A percentile compares a stretch with the other conserved stretches of the same genome.
phyloP scores from a whole-genome alignment of 73 alveolate species.

The Vitrella brassicaformis region DNA sequence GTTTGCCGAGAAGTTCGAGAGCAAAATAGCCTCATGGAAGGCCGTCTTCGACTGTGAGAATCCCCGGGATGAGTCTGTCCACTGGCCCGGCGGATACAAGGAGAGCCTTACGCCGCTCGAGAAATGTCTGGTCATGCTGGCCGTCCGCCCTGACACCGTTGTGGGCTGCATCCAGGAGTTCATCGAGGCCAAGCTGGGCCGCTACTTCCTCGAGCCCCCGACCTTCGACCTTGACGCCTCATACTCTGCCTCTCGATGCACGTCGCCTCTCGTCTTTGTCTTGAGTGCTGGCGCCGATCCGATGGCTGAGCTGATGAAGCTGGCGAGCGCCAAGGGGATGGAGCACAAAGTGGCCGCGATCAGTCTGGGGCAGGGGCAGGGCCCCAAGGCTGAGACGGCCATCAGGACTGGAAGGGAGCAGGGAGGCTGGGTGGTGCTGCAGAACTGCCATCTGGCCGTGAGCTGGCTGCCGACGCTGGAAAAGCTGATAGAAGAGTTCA shows the following conservation, averaged over 20 bases:
- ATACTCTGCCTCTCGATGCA: slow-evolving; percentile 79
- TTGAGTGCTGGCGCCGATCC: slow-evolving; percentile 98
- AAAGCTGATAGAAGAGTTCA: slow-evolving; percentile 63
- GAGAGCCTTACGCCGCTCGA: slow-evolving; percentile 19
- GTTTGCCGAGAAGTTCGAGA: slow-evolving; percentile 10
- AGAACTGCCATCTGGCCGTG: slow-evolving; percentile 97
- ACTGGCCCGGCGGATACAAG: neutral
- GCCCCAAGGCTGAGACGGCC: slow-evolving; percentile 77
- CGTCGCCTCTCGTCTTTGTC: slow-evolving; percentile 94
- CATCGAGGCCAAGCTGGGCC: slow-evolving; percentile 23
- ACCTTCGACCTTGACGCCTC: slow-evolving; percentile 82
- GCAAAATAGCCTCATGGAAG: slow-evolving; percentile 14
- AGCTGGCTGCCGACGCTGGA: slow-evolving; percentile 95
- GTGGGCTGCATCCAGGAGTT: slow-evolving; percentile 7
- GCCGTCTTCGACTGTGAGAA: slow-evolving; percentile 25
- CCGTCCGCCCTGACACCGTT: slow-evolving; percentile 21
- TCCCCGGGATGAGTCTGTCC: slow-evolving; percentile 1
- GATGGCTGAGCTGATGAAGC: slow-evolving; percentile 88
- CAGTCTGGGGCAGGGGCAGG: slow-evolving; percentile 91
- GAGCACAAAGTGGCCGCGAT: slow-evolving; percentile 60
- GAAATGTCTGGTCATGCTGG: slow-evolving; percentile 19
- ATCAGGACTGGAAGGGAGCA: slow-evolving; percentile 29
- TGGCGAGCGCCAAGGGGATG: slow-evolving; percentile 82
- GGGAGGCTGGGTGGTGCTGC: slow-evolving; percentile 97
- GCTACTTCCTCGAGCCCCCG: slow-evolving; percentile 91